Evolutionary conservation across 169 alveolate genomes (phyloP).

Genomic region (Cryptosporidium viatorum): DNA sequence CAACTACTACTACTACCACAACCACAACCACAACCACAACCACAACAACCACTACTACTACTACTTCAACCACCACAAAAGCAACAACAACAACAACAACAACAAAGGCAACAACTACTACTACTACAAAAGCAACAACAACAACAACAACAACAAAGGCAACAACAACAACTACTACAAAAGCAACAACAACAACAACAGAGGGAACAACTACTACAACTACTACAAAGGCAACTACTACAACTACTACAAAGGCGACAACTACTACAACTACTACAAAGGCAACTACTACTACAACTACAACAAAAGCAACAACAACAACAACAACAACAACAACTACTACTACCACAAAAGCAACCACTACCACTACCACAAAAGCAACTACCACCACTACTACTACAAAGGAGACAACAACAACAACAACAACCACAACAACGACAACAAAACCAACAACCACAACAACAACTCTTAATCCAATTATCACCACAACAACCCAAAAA

Average conservation of each 20-base stretch:
- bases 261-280: conserved; percentile 23
- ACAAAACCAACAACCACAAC: conserved; percentile 30
- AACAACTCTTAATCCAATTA: conserved; percentile 1
- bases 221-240: conserved; percentile 11
- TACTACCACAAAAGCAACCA: conserved; percentile 1
- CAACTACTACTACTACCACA: conserved; percentile 45
- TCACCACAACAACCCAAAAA: conserved; percentile 32
- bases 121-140: conserved; percentile 10
- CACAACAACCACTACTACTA: not conserved
- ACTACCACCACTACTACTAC: conserved; percentile 8
- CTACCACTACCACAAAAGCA: conserved; percentile 15
- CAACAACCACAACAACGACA: conserved; percentile 16
- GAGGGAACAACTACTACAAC: not conserved
- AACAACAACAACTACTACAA: not conserved
- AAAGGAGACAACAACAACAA: not conserved
- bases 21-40: conserved; percentile 21
- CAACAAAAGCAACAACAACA: conserved; percentile 3
- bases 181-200: not conserved
- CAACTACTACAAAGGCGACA: conserved; percentile 9
- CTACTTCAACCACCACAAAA: conserved; percentile 18
- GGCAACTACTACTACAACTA: conserved; percentile 41
- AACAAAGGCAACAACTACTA: conserved; percentile 19
- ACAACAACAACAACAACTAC: conserved; percentile 29
- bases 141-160: not conserved
- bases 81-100: conserved; percentile 23